These are phyloP conservation scores for Syzygium malaccense DNA, from an alignment of 441 rosid species.

Conservation along the genomic window DNA sequence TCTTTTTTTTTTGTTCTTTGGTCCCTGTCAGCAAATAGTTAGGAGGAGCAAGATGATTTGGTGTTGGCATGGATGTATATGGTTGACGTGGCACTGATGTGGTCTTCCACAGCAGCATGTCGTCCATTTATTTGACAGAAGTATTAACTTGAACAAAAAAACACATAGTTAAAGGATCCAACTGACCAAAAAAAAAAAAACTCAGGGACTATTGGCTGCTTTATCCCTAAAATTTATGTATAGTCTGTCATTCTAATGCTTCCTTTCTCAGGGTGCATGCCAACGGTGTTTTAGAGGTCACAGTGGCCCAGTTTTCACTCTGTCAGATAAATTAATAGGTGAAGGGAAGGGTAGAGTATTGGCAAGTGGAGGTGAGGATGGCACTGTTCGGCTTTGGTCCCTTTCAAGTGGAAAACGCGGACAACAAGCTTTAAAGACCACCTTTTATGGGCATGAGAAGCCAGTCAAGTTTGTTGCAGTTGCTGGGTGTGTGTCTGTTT, in stretches of 20 bases:
- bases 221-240: background rate
- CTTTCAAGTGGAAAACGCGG: slow-evolving; percentile 52
- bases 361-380: slow-evolving; percentile 77
- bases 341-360: slow-evolving; percentile 31
- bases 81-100: background rate
- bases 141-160: background rate
- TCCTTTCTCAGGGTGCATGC: slow-evolving; percentile 39
- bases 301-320: slow-evolving; percentile 40
- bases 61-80: background rate
- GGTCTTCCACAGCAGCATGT: background rate
- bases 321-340: slow-evolving; percentile 59
- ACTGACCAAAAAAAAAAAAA: background rate
- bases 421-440: slow-evolving; percentile 50
- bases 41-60: background rate
- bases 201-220: background rate
- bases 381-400: slow-evolving; percentile 67
- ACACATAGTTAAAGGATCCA: background rate
- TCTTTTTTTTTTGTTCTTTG: background rate
- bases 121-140: background rate
- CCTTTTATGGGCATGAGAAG: slow-evolving; percentile 55
- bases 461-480: slow-evolving; percentile 47
- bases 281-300: slow-evolving; percentile 57
- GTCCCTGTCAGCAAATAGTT: background rate
- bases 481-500: slow-evolving; percentile 40
- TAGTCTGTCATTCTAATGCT: background rate